Base-by-base conservation (phyloP, 2,329 filamentous ascomycete genomes). In the Venturia nashicola region DNA sequence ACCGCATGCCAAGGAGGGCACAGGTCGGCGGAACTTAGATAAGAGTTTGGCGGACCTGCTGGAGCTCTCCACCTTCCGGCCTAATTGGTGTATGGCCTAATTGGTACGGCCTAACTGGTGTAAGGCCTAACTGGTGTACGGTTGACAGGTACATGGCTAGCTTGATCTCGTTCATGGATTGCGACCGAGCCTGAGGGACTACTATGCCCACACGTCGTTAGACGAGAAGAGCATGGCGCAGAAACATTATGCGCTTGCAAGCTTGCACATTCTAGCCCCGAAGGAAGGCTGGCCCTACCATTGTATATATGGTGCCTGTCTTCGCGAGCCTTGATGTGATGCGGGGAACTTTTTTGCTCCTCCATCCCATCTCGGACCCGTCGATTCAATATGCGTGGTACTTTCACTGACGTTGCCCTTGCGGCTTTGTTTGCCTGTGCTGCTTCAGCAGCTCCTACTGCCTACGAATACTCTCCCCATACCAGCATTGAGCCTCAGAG, bases 401-500 rank as follows among this genome's bases (percentile, higher is more conserved):
- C 43, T 36, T 2, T 51, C 23, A 43, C 42, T 51, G 59, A 42
- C 36, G 34, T 46, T 61, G 60, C 60, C 43, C 32, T 44, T 11
- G 60, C 43, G 60, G 42, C 44, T 34, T 20, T 62, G 44, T 27
- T 46, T 9, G 60, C 44, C 34, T n/a, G 43, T 48, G 42, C 14
- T n/a, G 60, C 60, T n/a, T 51, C 44, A 34, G 44, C 60, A 32
- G 42, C 32, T n/a, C 60, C 60, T 18, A 36, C 42, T 46, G 40
- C 32, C 42, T 60, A 36, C 14, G 51, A 57, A 32, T 62, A 62
- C 60, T 48, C 27, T 3, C 42, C 23, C n/a, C 60, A 62, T 43
- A 62, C 60, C 27, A 51, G 44, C 23, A 62, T 62, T 62, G 60
- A 51, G 32, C 42, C 60, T n/a, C 18, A 46, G 44, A 62, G 5